These are phyloP conservation scores for Leccinum subgranulosum DNA, from an alignment of 768 basidiomycete genomes.

Conservation along the genomic window DNA sequence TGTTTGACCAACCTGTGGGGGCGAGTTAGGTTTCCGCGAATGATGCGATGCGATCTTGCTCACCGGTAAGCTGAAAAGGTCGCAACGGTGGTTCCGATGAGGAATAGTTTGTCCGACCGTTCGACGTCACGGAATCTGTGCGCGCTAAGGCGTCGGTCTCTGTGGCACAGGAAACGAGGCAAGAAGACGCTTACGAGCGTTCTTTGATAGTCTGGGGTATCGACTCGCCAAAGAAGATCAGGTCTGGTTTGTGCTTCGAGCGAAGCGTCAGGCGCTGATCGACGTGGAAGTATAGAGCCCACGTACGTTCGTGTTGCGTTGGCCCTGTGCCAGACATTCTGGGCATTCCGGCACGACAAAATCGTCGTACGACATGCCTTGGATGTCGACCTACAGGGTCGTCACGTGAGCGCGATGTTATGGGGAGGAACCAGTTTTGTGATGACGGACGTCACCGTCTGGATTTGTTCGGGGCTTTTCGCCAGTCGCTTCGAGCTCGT, in stretches of 20 bases:
- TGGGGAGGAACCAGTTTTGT: neutral
- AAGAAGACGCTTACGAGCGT: conserved; percentile 54
- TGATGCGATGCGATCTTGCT: neutral
- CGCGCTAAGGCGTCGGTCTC: neutral
- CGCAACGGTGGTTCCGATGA: conserved; percentile 88
- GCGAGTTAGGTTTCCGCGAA: neutral
- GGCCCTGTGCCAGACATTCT: conserved; percentile 57
- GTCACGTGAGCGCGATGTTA: neutral
- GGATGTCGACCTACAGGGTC: conserved; percentile 64
- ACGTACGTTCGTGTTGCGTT: conserved; percentile 56
- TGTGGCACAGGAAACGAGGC: neutral
- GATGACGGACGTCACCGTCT: conserved; percentile 79
- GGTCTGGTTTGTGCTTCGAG: conserved; percentile 68
- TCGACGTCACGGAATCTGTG: conserved; percentile 58
- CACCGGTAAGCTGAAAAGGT: conserved; percentile 92
- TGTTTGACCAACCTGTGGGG: conserved; percentile 67
- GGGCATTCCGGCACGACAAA: conserved; percentile 82
- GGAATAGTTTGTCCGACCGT: conserved; percentile 61
- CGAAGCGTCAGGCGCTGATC: conserved; percentile 20
- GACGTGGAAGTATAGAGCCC: neutral
- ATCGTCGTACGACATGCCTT: conserved; percentile 71
- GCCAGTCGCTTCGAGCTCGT: conserved; percentile 58
- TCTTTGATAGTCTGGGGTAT: conserved; percentile 63
- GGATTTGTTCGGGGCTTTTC: conserved; percentile 78
- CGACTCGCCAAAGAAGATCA: conserved; percentile 90